Percentiles rank a stretch among this genome's conserved stretches.
These are phyloP conservation scores for Septoria linicola DNA, from an alignment of 2,329 filamentous ascomycete species.

Conservation along the genomic window DNA sequence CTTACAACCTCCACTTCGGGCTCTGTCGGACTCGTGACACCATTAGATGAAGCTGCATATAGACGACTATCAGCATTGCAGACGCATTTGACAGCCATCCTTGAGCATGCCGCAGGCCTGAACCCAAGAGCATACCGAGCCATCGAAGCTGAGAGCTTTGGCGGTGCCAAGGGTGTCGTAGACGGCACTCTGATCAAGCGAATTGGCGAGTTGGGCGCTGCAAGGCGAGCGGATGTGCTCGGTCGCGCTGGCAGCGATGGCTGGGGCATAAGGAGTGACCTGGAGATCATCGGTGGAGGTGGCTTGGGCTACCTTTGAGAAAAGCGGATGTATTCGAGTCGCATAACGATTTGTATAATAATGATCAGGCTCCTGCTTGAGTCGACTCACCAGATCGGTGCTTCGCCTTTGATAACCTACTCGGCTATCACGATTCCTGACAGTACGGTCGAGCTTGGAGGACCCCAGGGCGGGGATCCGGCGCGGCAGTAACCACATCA, in stretches of 20 bases:
- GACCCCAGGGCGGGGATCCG: too few relatives aligned
- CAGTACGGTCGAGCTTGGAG: too few relatives aligned
- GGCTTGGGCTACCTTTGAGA: slow-evolving; percentile 55
- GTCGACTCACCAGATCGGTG: too few relatives aligned
- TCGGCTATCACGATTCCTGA: too few relatives aligned
- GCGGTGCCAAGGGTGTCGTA: slow-evolving; percentile 64
- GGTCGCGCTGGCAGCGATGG: slow-evolving; percentile 68
- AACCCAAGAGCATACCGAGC: slow-evolving; percentile 77
- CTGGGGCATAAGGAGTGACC: slow-evolving; percentile 67
- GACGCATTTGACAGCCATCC: slow-evolving; percentile 71
- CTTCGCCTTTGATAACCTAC: too few relatives aligned
- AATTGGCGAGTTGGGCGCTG: slow-evolving; percentile 73
- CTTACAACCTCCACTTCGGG: slow-evolving; percentile 76
- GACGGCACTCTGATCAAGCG: slow-evolving; percentile 74
- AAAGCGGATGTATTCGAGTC: too few relatives aligned
- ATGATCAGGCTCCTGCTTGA: too few relatives aligned
- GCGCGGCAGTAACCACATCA: too few relatives aligned
- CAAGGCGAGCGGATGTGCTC: slow-evolving; percentile 69
- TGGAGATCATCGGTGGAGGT: slow-evolving; percentile 64
- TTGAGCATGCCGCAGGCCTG: slow-evolving; percentile 74
- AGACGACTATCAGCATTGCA: slow-evolving; percentile 79
- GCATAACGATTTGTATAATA: too few relatives aligned
- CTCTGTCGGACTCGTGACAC: slow-evolving; percentile 71
- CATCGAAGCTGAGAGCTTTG: slow-evolving; percentile 46
- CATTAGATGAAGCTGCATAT: slow-evolving; percentile 77